Evolutionary conservation across 1,139 yeast species (phyloP).

Genomic region (Yamadazyma friedrichii): DNA sequence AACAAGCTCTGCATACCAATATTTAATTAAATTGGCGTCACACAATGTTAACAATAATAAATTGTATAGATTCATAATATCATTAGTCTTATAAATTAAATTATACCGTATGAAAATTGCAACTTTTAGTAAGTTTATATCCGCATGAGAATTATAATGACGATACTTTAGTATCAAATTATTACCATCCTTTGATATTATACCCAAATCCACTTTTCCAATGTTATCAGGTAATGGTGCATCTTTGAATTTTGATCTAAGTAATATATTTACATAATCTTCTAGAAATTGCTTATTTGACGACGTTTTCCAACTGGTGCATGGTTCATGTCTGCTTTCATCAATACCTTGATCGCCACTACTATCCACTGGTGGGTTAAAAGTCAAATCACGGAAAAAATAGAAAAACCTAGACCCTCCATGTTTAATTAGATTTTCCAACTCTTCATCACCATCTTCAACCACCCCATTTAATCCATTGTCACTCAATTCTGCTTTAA

Average conservation of each 20-base stretch:
- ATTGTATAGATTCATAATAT: neutral
- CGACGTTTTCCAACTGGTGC: neutral
- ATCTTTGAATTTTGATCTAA: neutral
- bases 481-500: constrained; percentile 19
- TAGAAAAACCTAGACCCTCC: constrained; percentile 5
- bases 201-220: constrained; percentile 1
- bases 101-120: constrained; percentile 8
- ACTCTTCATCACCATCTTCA: neutral
- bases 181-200: neutral
- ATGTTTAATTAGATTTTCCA: constrained; percentile 1
- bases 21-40: constrained; percentile 18
- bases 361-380: neutral
- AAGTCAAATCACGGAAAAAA: constrained; percentile 2
- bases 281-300: neutral
- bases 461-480: constrained; percentile 21
- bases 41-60: constrained; percentile 15
- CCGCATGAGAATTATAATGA: constrained; percentile 6
- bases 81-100: neutral
- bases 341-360: neutral
- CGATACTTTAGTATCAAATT: constrained; percentile 3
- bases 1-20: constrained; percentile 10
- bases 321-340: neutral
- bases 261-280: neutral
- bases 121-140: constrained; percentile 8
- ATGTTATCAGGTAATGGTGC: neutral